Percentiles rank a stretch among this genome's conserved stretches.
These are phyloP conservation scores for Aurantiochytrium sp. DNA, from an alignment of 108 stramenopile species.

Conservation along the genomic window DNA sequence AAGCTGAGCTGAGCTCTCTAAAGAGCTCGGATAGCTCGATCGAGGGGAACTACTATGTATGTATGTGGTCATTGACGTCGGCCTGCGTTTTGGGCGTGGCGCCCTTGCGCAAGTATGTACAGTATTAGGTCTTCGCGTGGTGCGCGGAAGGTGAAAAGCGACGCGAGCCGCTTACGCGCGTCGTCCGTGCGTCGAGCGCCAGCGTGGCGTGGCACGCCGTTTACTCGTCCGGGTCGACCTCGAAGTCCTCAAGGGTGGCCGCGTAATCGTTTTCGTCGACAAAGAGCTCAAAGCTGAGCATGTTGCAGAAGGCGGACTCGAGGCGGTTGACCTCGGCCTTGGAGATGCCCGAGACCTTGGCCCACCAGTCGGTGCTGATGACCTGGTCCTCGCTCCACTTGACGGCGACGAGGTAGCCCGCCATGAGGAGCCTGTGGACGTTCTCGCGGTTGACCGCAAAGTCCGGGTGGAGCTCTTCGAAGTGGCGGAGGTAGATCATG, in stretches of 20 bases:
- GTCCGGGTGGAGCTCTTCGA: not conserved
- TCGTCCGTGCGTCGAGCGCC: no score
- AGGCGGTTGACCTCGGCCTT: not conserved
- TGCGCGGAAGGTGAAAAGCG: no score
- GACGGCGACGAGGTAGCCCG: conserved; percentile 11
- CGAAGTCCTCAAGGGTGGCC: not conserved
- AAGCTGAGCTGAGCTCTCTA: no score
- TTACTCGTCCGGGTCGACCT: not conserved
- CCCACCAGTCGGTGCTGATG: conserved; percentile 10
- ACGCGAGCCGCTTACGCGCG: no score
- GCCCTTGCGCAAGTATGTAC: no score
- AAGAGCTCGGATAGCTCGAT: no score
- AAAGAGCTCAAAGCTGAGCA: conserved; percentile 21
- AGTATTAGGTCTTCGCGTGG: no score
- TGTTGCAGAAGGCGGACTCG: conserved; percentile 2
- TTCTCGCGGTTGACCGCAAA: not conserved
- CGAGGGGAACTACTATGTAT: no score
- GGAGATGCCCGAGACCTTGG: not conserved
- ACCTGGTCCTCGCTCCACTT: not conserved
- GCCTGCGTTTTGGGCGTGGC: no score
- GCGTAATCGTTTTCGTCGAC: conserved; percentile 5
- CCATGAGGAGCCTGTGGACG: not conserved
- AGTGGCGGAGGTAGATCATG: not conserved
- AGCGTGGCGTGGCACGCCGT: no score
- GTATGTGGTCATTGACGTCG: no score